Evolutionary conservation across 164 flowering plant species (phyloP), one percentile per base, ranked within the genome.

Genomic region (Echeveria elegans): DNA sequence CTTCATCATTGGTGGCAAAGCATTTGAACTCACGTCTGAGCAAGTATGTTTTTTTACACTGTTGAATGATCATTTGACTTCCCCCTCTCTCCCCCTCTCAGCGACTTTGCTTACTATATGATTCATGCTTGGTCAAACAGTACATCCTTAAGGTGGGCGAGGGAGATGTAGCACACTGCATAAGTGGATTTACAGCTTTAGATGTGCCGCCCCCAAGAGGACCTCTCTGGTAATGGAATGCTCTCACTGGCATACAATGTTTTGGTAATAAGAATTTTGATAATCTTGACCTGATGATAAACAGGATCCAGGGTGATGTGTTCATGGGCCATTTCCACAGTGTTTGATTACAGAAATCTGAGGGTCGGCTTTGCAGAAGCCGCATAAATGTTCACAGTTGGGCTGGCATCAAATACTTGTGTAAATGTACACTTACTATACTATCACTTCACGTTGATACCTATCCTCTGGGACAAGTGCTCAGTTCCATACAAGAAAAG

Each of bases 321-420:
- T 83, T 83, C 82, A 77, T 83, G 82, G 86, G 82, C 4, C 70
- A 52, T 12, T 83, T 77, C 65, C 86, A 83, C 86, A 0, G 80
- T 79, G 45, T 83, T 83, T 34, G 86, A 83, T 69, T 81, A 69
- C 18, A 83, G 83, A 30, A 75, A 76, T 8, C 21, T 67, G 37
- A 58, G 71, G 69, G 78, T 83, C 24, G 86, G 86, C 41, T 83
- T 83, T 69, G 86, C 86, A 7, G 77, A 72, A 72, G 84, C 84
- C 6, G 56, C 68, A 8, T 66, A 48, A 31, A 45, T 29, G 16
- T 41, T 6, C 66, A 45, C 31, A 56, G 34, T 14, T 56, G 4
- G 61, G 18, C 4, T 28, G n/a, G 31, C n/a, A 28, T 29, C 61
- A 56, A 11, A 26, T 10, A 28, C 59, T 1, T 56, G 61, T 56